Evolutionary conservation across 225 moss, liverwort and hornwort genomes (phyloP), one percentile per base, ranked within the genome.

Genomic region (Climacium dendroides): DNA sequence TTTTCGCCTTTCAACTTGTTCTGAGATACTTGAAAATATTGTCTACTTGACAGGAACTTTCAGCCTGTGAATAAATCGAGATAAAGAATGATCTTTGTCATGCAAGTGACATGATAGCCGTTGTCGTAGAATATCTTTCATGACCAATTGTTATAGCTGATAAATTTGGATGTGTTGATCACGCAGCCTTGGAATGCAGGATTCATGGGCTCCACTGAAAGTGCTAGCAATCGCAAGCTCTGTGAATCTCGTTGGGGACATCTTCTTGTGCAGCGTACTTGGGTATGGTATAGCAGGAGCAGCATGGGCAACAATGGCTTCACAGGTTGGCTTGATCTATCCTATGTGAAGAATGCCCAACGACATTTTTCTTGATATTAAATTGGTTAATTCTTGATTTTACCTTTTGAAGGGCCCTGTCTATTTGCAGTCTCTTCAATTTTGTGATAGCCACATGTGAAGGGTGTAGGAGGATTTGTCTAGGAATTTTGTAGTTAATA

Each of bases 201-300:
- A 98, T 92, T 96, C 96, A 35, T 92, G 91, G 94, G 95, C 91
- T 78, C 98, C 98, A 35, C 58, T 96, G 67, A 96, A 95, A 90
- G 96, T 96, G 50, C 85, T 98, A 91, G 92, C 92, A 35, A 84
- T 96, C 90, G 94, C 96, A 89, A 98, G 98, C 90, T 92, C 89
- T 87, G 94, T 98, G 80, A 98, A 98, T 83, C 92, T 96, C 41
- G 54, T 94, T 78, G 98, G 98, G 75, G 98, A 98, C 90, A 92
- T 98, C 78, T n/a, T 95, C 13, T 94, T 98, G 78, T 98, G 98
- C 88, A 86, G 87, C 63, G 85, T 96, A 45, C 93, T 98, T 77
- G 94, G 96, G 83, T 93, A 95, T 85, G 98, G 98, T 87, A 98
- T 98, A 90, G 98, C 97, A 80, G 98, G 96, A 86, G 98, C 98